These are phyloP conservation scores for Spizellomyces sp. DNA, from an alignment of 192 early-diverging fungal genomes.

Conservation along the genomic window DNA sequence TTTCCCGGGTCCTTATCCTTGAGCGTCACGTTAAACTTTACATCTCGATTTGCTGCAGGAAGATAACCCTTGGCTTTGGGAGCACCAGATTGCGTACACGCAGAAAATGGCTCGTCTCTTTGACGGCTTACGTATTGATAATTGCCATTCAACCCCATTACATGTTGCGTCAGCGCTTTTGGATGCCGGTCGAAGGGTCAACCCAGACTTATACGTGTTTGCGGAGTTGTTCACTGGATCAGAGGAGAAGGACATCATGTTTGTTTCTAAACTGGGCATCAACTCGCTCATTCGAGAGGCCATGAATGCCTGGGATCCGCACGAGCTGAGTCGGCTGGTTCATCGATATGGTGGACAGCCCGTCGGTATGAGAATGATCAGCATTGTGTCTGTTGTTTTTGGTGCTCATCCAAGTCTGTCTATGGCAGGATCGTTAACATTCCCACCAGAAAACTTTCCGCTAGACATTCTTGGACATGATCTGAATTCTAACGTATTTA, in stretches of 20 bases:
- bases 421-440: slow-evolving; percentile 57
- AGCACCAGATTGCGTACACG: slow-evolving; percentile 89
- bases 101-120: slow-evolving; percentile 84
- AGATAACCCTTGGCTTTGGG: slow-evolving; percentile 96
- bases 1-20: no score
- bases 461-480: slow-evolving; percentile 74
- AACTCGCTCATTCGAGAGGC: slow-evolving; percentile 97
- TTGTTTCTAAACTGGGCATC: slow-evolving; percentile 92
- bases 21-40: no score
- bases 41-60: slow-evolving; percentile 32
- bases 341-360: slow-evolving; percentile 92
- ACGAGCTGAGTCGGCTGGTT: slow-evolving; percentile 85
- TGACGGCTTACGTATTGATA: slow-evolving; percentile 98
- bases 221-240: slow-evolving; percentile 99
- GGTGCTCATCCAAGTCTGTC: not conserved
- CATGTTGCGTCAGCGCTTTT: slow-evolving; percentile 92
- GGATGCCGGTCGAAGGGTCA: slow-evolving; percentile 79
- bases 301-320: slow-evolving; percentile 95
- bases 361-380: slow-evolving; percentile 58
- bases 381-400: not conserved
- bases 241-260: slow-evolving; percentile 89
- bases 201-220: slow-evolving; percentile 93
- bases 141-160: slow-evolving; percentile 98
- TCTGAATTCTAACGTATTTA: slow-evolving; percentile 38
- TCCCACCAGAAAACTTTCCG: slow-evolving; percentile 51